Percentiles rank a stretch among this genome's conserved stretches.
phyloP scores from a whole-genome alignment of 257 asterid species.

The Craterostigma plantagineum region DNA sequence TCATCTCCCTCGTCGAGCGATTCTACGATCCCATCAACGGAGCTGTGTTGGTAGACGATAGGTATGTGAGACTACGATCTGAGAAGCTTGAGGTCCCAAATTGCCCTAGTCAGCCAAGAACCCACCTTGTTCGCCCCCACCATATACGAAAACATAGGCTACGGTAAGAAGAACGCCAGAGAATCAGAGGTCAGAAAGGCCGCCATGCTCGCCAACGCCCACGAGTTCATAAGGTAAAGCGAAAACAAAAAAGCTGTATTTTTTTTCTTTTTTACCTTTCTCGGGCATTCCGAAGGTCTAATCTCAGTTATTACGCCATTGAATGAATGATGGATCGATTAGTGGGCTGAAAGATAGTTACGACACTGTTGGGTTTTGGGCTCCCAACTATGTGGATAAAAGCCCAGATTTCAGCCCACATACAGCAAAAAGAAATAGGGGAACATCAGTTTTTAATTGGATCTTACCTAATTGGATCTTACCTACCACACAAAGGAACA shows the following conservation, averaged over 20 bases:
- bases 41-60: conserved; percentile 43
- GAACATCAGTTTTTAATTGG: too few species aligned
- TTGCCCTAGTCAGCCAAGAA: conserved; percentile 74
- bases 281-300: too few species aligned
- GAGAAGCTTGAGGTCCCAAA: conserved; percentile 42
- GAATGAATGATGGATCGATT: too few species aligned
- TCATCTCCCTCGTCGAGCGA: conserved; percentile 51
- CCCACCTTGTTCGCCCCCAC: conserved; percentile 62
- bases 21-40: conserved; percentile 65
- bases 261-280: too few species aligned
- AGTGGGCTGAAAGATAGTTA: conserved; percentile 1
- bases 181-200: conserved; percentile 58
- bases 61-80: conserved; percentile 49
- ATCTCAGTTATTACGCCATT: too few species aligned
- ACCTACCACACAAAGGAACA: too few species aligned
- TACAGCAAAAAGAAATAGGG: too few species aligned
- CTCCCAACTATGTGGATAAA: too few species aligned
- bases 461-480: too few species aligned
- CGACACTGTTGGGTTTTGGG: too few species aligned
- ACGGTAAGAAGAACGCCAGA: conserved; percentile 33
- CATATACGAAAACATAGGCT: conserved; percentile 47
- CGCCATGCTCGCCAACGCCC: conserved; percentile 61
- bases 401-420: too few species aligned
- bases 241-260: too few species aligned
- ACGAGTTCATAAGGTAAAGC: conserved; percentile 54